Evolutionary conservation across 805 yeast genomes (phyloP).

Genomic region (Hanseniaspora occidentalis): DNA sequence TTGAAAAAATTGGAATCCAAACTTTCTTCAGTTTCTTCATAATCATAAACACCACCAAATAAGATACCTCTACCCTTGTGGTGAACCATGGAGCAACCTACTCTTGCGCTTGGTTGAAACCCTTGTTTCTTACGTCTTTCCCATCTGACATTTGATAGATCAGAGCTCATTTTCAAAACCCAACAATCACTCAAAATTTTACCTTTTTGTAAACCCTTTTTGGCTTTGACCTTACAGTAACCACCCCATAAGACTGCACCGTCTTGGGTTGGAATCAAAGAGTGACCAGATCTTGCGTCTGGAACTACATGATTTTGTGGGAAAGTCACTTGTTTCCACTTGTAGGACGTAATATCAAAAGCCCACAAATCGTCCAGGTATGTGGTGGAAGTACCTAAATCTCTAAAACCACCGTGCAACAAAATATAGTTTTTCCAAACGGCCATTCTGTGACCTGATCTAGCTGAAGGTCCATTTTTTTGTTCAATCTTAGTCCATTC

Average conservation of each 20-base stretch:
- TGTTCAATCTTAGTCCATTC: constrained; percentile 85
- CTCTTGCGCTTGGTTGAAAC: constrained; percentile 82
- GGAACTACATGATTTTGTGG: constrained; percentile 74
- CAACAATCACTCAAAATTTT: constrained; percentile 79
- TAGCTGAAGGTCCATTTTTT: constrained; percentile 64
- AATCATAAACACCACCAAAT: constrained; percentile 94
- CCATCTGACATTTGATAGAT: constrained; percentile 62
- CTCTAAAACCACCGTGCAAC: constrained; percentile 87
- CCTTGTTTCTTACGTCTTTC: constrained; percentile 86
- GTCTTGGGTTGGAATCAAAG: constrained; percentile 63
- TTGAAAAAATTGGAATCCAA: constrained; percentile 77
- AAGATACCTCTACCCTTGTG: constrained; percentile 87
- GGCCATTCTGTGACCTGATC: constrained; percentile 88
- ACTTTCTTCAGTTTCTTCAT: constrained; percentile 89
- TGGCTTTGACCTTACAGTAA: constrained; percentile 83
- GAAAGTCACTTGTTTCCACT: constrained; percentile 83
- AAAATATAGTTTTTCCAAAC: constrained; percentile 85
- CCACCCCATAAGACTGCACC: constrained; percentile 91
- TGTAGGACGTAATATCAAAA: constrained; percentile 77
- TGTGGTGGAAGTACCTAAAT: constrained; percentile 71
- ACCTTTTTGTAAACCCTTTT: constrained; percentile 81
- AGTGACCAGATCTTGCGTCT: constrained; percentile 90
- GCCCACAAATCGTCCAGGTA: constrained; percentile 84
- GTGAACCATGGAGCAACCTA: constrained; percentile 81
- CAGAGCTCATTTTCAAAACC: constrained; percentile 77